Evolutionary conservation across 2,329 filamentous ascomycete species (phyloP).

Genomic region (Nemania bipapillata): DNA sequence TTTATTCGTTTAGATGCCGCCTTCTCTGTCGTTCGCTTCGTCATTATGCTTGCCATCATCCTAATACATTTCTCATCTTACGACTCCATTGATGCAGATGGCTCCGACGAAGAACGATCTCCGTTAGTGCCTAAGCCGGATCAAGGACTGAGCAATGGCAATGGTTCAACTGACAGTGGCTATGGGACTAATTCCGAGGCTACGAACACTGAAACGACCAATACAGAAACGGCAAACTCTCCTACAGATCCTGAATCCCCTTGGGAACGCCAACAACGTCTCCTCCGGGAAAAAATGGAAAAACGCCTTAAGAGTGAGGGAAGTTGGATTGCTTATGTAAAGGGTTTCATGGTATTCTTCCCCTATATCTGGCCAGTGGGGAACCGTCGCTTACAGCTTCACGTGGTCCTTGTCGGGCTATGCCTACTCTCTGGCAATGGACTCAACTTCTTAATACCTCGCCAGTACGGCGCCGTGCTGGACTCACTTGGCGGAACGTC

Average conservation of each 20-base stretch:
- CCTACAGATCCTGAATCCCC: conserved; percentile 61
- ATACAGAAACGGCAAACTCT: conserved; percentile 48
- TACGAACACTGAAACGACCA: conserved; percentile 54
- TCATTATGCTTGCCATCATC: conserved; percentile 47
- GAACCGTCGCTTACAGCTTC: conserved; percentile 72
- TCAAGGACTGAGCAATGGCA: conserved; percentile 45
- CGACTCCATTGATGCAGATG: conserved; percentile 39
- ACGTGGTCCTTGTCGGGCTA: conserved; percentile 72
- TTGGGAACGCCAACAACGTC: conserved; percentile 65
- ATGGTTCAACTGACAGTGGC: conserved; percentile 50
- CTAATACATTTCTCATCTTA: conserved; percentile 47
- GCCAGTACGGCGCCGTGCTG: conserved; percentile 82
- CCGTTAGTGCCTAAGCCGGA: conserved; percentile 64
- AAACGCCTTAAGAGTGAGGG: conserved; percentile 78
- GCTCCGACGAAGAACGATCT: conserved; percentile 65
- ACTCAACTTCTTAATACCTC: conserved; percentile 80
- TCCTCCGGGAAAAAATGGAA: conserved; percentile 68
- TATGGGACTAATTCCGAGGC: conserved; percentile 59
- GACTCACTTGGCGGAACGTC: conserved; percentile 69
- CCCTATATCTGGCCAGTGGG: conserved; percentile 82
- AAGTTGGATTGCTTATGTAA: conserved; percentile 80
- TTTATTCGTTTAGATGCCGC: conserved; percentile 49
- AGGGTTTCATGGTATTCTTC: conserved; percentile 78
- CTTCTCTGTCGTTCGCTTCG: conserved; percentile 51
- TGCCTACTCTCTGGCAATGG: conserved; percentile 77